phyloP scores from a whole-genome alignment of 179 eudicot genomes.

The Sideroxylon spinosum region DNA sequence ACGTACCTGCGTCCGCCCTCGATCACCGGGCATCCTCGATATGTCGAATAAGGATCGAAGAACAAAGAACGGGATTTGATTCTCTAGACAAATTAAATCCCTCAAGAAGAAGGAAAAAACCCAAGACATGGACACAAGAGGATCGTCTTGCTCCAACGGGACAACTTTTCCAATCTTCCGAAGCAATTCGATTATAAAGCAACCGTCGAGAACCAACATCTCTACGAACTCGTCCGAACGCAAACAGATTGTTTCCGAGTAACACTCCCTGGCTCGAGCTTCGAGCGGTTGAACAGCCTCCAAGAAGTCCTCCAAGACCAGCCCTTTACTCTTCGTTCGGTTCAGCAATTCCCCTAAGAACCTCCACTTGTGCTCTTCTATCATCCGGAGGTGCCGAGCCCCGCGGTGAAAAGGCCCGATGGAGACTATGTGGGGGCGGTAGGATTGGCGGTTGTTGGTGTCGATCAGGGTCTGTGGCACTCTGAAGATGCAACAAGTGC shows the following conservation, averaged over 20 bases:
- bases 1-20: too few relatives aligned
- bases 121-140: constrained; percentile 64
- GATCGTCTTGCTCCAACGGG: constrained; percentile 47
- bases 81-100: constrained; percentile 69
- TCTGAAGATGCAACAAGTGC: constrained; percentile 59
- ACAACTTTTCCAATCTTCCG: constrained; percentile 46
- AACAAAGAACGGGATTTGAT: constrained; percentile 77
- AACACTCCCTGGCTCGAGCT: constrained; percentile 43
- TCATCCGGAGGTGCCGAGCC: constrained; percentile 36
- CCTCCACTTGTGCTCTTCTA: constrained; percentile 54
- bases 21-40: constrained; percentile 21
- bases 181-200: constrained; percentile 69
- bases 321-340: constrained; percentile 11
- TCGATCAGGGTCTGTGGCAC: constrained; percentile 52
- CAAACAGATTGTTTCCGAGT: constrained; percentile 40
- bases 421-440: constrained; percentile 45
- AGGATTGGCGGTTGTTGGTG: constrained; percentile 39
- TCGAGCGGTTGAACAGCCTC: constrained; percentile 41
- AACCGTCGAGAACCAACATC: constrained; percentile 85
- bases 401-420: constrained; percentile 64
- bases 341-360: neutral
- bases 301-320: constrained; percentile 33
- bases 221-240: constrained; percentile 41
- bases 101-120: constrained; percentile 53
- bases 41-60: constrained; percentile 50